These are phyloP conservation scores for Rhizopogon sp. DNA, from an alignment of 768 basidiomycete genomes.

Conservation along the genomic window DNA sequence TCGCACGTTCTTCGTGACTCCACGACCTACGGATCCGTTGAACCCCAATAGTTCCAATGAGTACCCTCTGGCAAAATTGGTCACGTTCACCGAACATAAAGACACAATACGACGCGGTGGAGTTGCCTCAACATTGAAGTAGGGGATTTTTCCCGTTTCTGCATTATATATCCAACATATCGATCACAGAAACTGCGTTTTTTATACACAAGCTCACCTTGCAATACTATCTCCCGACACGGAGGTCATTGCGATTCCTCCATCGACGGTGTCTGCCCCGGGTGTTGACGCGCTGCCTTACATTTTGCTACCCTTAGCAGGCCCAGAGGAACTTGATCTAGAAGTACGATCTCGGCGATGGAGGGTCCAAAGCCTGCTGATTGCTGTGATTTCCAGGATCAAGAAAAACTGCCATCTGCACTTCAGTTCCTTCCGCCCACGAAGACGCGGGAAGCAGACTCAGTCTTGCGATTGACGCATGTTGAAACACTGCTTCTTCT, in stretches of 20 bases:
- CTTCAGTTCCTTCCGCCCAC: slow-evolving; percentile 85
- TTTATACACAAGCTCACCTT: slow-evolving; percentile 61
- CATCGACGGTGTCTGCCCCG: slow-evolving; percentile 53
- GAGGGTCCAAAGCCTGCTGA: neutral
- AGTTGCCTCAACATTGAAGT: slow-evolving; percentile 87
- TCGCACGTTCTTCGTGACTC: slow-evolving; percentile 74
- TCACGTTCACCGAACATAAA: slow-evolving; percentile 85
- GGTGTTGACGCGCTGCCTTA: slow-evolving; percentile 84
- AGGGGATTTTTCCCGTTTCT: slow-evolving; percentile 11
- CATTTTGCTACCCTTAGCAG: slow-evolving; percentile 86
- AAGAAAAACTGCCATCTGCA: slow-evolving; percentile 78
- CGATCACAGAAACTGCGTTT: slow-evolving; percentile 66
- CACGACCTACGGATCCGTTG: slow-evolving; percentile 48
- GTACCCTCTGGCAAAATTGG: slow-evolving; percentile 78
- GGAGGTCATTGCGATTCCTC: slow-evolving; percentile 47
- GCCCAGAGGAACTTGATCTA: slow-evolving; percentile 91
- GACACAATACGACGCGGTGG: slow-evolving; percentile 86
- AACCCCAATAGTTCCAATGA: slow-evolving; percentile 46
- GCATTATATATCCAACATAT: slow-evolving; percentile 7
- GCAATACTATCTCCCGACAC: slow-evolving; percentile 69
- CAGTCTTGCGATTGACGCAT: slow-evolving; percentile 70
- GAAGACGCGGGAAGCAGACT: slow-evolving; percentile 80
- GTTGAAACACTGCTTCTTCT: slow-evolving; percentile 88
- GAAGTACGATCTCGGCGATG: slow-evolving; percentile 46
- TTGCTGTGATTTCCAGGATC: slow-evolving; percentile 50